phyloP scores from a whole-genome alignment of 768 basidiomycete genomes.

The Hygrocybe punicea region DNA sequence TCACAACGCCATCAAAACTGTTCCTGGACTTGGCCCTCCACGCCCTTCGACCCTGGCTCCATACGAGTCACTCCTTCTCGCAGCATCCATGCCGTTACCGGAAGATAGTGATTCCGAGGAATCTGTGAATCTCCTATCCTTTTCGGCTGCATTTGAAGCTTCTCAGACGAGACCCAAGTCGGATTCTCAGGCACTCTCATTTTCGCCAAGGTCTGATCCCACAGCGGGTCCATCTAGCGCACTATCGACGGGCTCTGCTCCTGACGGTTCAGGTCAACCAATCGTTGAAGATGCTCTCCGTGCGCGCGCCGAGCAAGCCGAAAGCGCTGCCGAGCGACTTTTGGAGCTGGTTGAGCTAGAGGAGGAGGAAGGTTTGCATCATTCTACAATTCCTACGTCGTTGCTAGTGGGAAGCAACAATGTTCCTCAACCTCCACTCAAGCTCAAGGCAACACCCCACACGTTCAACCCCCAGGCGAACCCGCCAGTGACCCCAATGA shows the following conservation, averaged over 20 bases:
- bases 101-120: conserved; percentile 59
- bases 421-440: conserved; percentile 35
- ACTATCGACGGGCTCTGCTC: conserved; percentile 53
- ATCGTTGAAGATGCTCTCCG: conserved; percentile 81
- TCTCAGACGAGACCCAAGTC: conserved; percentile 36
- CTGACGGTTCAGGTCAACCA: conserved; percentile 39
- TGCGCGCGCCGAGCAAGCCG: conserved; percentile 88
- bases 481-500: conserved; percentile 64
- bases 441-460: conserved; percentile 37
- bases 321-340: conserved; percentile 85
- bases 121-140: conserved; percentile 63
- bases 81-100: conserved; percentile 71
- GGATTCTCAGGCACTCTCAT: conserved; percentile 44
- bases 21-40: conserved; percentile 35
- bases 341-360: conserved; percentile 84
- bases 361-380: conserved; percentile 55
- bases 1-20: conserved; percentile 21
- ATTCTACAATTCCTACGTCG: conserved; percentile 54
- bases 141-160: conserved; percentile 64
- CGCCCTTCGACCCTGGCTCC: conserved; percentile 46
- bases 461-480: conserved; percentile 31
- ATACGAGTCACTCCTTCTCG: conserved; percentile 64
- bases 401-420: conserved; percentile 44
- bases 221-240: conserved; percentile 51
- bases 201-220: conserved; percentile 53